Base-by-base conservation (phyloP, 2,329 filamentous ascomycete species). In the Pyrenophora seminiperda region DNA sequence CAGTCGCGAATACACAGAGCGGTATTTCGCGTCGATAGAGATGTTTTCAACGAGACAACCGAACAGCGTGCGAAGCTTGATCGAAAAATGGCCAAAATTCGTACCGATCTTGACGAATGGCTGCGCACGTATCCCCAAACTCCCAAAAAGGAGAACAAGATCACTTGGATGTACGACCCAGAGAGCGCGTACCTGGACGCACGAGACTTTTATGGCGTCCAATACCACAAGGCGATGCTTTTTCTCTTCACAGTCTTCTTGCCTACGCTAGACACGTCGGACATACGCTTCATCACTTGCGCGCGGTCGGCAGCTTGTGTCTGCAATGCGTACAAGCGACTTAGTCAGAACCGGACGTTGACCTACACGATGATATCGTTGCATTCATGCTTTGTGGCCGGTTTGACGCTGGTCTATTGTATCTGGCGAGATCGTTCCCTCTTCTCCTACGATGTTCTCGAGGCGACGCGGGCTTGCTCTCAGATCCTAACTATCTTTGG, bases 161-260 rank as follows among this genome's bases (percentile, higher is more conserved):
- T 61, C 3, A 62, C 56, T 1, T 67, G 62, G 63, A 65, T 67
- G 63, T 67, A 67, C 14, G 55, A 65, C 18, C 61, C 63, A 0
- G 63, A 65, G 37, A 61, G 49, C 30, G 50, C 57, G 0, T 60
- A 59, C 19, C 57, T 56, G 7, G 62, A 64, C 19, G 61, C 62
- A 0, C 51, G 63, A n/a, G 61, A 66, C 40, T 66, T 65, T 29
- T 66, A 64, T 14, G 51, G 54, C 3, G 51, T 66, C 15, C 63
- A 66, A 17, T 66, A 66, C n/a, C 62, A 65, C 43, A 66, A 66
- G 27, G 60, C 62, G 0, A 52, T 65, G n/a, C 39, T 66, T 1
- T 64, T 56, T 10, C 62, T 66, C 3, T 64, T 61, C 42, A 65
- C 63, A 0, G 47, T 58, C 6, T 55, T 66, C 3, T 50, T 66